Base-by-base conservation (phyloP, 1,284 basidiomycete species). In the Ustilago xerochloae region DNA sequence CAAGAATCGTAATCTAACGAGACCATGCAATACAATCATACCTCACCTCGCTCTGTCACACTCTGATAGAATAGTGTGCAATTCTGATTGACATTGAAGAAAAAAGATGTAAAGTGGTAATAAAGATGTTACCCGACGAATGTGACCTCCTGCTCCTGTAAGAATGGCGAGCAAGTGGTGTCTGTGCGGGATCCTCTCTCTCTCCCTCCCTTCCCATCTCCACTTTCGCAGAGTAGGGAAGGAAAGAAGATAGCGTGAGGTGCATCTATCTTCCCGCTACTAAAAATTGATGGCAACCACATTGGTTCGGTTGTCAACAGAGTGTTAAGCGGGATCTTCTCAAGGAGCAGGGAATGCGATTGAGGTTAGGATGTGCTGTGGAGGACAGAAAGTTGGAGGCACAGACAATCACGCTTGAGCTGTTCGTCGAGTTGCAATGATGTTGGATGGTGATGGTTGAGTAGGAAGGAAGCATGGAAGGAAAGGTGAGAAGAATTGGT, bases 201-300 rank as follows among this genome's bases (percentile, higher is more conserved):
- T 46, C 12, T 32, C 32, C 38, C 52, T 28, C 24, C 32, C 33
- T 20, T 32, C 18, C 22, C n/a, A 24, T n/a, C 30, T 29, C 45
- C 22, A 9, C 39, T 22, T 33, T 9, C 13, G 32, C 4, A 15
- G 18, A 38, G 32, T 6, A 16, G 10, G 36, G 30, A 51, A 36
- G 18, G n/a, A 45, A 35, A 20, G 29, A 36, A 33, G 20, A 39
- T 9, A 54, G 50, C 22, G 26, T 24, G 45, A 53, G 46, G 59
- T 66, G 63, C 39, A 41, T 56, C 38, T 32, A 35, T 73, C 70
- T 73, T 51, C 64, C 70, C 70, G 70, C 70, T 73, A 73, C 57
- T 63, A 73, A 73, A 73, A 73, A 73, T 73, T 73, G 70, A 73
- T 73, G 70, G 70, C 70, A 73, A 73, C 70, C 70, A 73, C 64